Base-by-base conservation (phyloP, 2,329 filamentous ascomycete species). In the Hypoxylon sp. region DNA sequence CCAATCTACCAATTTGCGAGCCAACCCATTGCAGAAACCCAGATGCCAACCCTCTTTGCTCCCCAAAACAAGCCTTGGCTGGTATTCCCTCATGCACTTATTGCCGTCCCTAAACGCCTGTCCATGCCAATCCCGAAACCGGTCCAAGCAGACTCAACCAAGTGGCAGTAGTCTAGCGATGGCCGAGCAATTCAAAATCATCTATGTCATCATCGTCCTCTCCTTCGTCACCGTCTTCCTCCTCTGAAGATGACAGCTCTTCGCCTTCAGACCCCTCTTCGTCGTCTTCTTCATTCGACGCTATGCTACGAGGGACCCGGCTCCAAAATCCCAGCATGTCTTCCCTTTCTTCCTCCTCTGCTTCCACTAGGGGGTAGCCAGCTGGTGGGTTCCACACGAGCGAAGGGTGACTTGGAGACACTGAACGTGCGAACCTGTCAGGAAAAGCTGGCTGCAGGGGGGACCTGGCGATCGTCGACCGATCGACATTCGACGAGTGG, bases 251-350 rank as follows among this genome's bases (percentile, higher is more conserved):
- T 66, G 65, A 59, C 9, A 59, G 31, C 5, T 63, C 66, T 33
- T 70, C 70, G 4, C 67, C 70, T 13, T 70, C 65, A 38, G 63
- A 60, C 18, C 55, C 63, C 8, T 68, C 70, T 45, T 68, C 72
- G 37, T 58, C 70, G 40, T 72, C 69, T 11, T 71, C 72, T 10
- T 75, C 72, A 15, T 74, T 71, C 10, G 73, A 73, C 1, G 69
- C 68, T 29, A 75, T 64, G 21, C 72, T 71, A 24, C 72, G 66
- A 18, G 80, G 75, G 69, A 77, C 79, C 10, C 78, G 75, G 41
- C 80, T 80, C 83, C 85, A 88, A 46, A 88, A 80, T 24, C 81
- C 80, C 24, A 88, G 67, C 55, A 88, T 81, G 52, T 85, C 84
- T 7, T 80, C 79, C 15, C 83, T 80, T 0, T 81, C 81, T 7